Conservation (phyloP, 352 stramenopile genomes). For the Lagenidium sp. region DNA sequence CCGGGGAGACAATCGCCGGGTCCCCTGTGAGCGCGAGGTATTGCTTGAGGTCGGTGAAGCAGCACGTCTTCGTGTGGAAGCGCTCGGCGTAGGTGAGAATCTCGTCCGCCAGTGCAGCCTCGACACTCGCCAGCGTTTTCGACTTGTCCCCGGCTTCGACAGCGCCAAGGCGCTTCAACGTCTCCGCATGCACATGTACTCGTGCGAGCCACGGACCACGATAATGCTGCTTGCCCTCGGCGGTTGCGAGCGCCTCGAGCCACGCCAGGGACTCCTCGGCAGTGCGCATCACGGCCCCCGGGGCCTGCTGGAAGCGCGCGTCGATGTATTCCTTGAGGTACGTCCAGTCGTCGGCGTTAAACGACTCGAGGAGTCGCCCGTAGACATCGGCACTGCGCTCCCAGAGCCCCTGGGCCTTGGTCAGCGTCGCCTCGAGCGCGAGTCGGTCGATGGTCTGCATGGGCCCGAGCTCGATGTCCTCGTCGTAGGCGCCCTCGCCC, state of each 20-base stretch:
- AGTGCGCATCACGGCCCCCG: slow-evolving; percentile 11
- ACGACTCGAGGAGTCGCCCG: slow-evolving; percentile 46
- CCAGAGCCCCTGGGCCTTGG: slow-evolving; percentile 38
- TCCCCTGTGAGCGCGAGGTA: slow-evolving; percentile 39
- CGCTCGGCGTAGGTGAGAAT: slow-evolving; percentile 53
- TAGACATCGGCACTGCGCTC: slow-evolving; percentile 44
- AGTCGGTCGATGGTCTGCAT: slow-evolving; percentile 75
- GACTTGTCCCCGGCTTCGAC: slow-evolving; percentile 1
- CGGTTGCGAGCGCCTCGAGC: slow-evolving; percentile 31
- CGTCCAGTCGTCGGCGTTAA: slow-evolving; percentile 78
- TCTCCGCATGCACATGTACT: slow-evolving; percentile 47
- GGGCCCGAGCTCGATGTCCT: slow-evolving; percentile 77
- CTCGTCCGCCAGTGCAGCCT: slow-evolving; percentile 31
- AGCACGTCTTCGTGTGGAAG: slow-evolving; percentile 79
- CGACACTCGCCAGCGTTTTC: slow-evolving; percentile 14
- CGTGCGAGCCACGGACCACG: slow-evolving; percentile 59
- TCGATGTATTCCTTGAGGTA: slow-evolving; percentile 64
- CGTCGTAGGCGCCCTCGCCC: slow-evolving; percentile 63
- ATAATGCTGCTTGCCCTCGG: slow-evolving; percentile 36
- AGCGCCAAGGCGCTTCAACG: slow-evolving; percentile 24
- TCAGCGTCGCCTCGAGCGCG: slow-evolving; percentile 53
- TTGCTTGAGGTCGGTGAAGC: slow-evolving; percentile 80
- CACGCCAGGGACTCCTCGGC: slow-evolving; percentile 24
- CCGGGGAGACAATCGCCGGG: slow-evolving; percentile 18
- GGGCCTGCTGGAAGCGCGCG: slow-evolving; percentile 30